phyloP scores from a whole-genome alignment of 176 grass and related monocot genomes.

The Bolboschoenus planiculmis region DNA sequence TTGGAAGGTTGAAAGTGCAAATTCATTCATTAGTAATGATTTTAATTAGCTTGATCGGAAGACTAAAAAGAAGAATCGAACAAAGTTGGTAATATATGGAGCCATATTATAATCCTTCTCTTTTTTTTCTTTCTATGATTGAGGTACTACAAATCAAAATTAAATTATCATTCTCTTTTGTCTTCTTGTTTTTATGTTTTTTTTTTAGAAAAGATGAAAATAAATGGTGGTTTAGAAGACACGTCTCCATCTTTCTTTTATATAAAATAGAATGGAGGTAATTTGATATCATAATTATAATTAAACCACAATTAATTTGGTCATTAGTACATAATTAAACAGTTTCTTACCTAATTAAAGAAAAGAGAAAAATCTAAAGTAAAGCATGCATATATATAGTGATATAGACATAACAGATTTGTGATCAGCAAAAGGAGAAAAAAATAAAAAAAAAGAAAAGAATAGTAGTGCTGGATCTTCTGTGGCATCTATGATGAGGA shows the following conservation, averaged over 20 bases:
- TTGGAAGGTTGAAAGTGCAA: not conserved
- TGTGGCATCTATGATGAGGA: not conserved
- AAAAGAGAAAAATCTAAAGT: not conserved
- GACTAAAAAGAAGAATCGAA: not conserved
- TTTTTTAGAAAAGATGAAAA: not conserved
- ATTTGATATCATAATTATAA: not conserved
- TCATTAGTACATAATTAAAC: not conserved
- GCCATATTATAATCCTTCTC: not conserved
- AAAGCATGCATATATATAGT: not conserved
- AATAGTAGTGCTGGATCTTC: not conserved
- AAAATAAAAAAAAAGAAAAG: not conserved
- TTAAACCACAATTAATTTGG: not conserved
- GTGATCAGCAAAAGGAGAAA: not conserved
- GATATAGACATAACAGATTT: not conserved
- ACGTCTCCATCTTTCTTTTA: not conserved
- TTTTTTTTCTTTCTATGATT: not conserved
- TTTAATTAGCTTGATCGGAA: not conserved
- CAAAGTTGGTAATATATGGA: constrained; percentile 8
- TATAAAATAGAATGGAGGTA: not conserved
- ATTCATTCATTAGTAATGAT: not conserved
- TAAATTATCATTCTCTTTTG: not conserved
- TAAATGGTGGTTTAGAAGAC: not conserved
- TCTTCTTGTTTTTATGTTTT: no score
- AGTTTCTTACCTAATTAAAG: not conserved
- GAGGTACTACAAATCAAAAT: constrained; percentile 1